Evolutionary conservation across 352 stramenopile species (phyloP).

Genomic region (Hyaloperonospora brassicae): DNA sequence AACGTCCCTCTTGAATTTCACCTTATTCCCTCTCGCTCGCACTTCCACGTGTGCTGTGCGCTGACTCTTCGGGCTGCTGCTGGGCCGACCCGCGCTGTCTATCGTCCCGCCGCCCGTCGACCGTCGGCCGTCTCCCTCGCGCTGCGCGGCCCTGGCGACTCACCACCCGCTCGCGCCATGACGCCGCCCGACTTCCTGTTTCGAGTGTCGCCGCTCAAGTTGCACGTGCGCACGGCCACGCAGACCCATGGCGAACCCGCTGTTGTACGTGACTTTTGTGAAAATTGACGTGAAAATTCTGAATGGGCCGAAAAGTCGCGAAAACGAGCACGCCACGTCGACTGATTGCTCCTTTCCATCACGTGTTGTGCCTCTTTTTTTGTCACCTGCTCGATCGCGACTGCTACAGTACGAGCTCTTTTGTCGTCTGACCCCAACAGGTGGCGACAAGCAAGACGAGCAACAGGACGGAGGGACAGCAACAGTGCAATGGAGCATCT

Average conservation of each 20-base stretch:
- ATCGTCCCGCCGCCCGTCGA: no score
- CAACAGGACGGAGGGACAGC: slow-evolving; percentile 8
- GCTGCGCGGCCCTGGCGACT: no score
- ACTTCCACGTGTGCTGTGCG: no score
- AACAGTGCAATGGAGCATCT: slow-evolving; percentile 62
- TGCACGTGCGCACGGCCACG: slow-evolving; percentile 53
- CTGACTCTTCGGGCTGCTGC: no score
- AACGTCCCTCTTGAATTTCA: no score
- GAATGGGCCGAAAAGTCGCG: background rate
- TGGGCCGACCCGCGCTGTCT: no score
- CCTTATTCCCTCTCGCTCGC: no score
- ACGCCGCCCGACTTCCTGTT: slow-evolving; percentile 37
- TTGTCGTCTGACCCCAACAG: slow-evolving; percentile 35
- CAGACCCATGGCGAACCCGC: slow-evolving; percentile 43
- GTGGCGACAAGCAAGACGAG: slow-evolving; percentile 31
- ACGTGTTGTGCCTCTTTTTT: background rate
- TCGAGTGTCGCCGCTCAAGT: slow-evolving; percentile 43
- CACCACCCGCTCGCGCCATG: slow-evolving; percentile 8
- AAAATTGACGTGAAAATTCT: background rate
- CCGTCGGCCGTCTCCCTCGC: no score
- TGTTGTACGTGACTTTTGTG: slow-evolving; percentile 33
- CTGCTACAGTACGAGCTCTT: slow-evolving; percentile 44
- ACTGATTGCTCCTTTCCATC: background rate
- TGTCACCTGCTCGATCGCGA: background rate
- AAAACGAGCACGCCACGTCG: background rate